Evolutionary conservation across 768 basidiomycete genomes (phyloP), one percentile per base, ranked within the genome.

Genomic region (Amanita molliuscula): DNA sequence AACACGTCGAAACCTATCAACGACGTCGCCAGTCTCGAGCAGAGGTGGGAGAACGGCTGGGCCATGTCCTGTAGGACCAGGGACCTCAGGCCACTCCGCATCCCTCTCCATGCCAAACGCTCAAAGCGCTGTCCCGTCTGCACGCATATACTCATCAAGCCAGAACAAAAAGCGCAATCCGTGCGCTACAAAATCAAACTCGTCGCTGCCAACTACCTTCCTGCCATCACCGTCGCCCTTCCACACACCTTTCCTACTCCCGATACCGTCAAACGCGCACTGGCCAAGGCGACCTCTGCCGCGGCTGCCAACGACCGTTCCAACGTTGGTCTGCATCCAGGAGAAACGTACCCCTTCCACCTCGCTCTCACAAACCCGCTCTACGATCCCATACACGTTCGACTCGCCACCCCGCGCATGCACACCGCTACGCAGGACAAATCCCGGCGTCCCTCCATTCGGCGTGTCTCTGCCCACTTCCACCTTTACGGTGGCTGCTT

Each of bases 161-260:
- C 96, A 3, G 96, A 99, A 63, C 88, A 94, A 61, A 99, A 99
- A 62, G 86, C 93, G 0, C 90, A 92, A 57, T 92, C 89, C 15
- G 85, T 88, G 33, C 81, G 91, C 15, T 97, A 84, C 75, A 97
- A 97, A 68, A 97, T 99, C 67, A 98, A 98, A 66, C 82, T 98
- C 45, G 89, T 95, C 50, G 96, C 95, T 0, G 81, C 89, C 25
- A 95, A 88, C 62, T 98, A 98, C 66, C 73, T 99, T 13, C 96
- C 96, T 0, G 78, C 84, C 2, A 87, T 98, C 28, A 77, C 81
- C 5, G 78, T 91, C 31, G 65, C 75, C 33, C 71, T 89, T 29
- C 85, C 87, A 18, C 81, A 79, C 53, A 67, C 69, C 7, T 54
- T 64, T 44, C 60, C 67, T 41, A 65, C 66, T 41, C 55, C 68